A percentile compares a stretch with the other conserved stretches of the same genome.
Conservation (phyloP, 2,329 filamentous ascomycete species). For the Macrophomina pseudophaseolina region DNA sequence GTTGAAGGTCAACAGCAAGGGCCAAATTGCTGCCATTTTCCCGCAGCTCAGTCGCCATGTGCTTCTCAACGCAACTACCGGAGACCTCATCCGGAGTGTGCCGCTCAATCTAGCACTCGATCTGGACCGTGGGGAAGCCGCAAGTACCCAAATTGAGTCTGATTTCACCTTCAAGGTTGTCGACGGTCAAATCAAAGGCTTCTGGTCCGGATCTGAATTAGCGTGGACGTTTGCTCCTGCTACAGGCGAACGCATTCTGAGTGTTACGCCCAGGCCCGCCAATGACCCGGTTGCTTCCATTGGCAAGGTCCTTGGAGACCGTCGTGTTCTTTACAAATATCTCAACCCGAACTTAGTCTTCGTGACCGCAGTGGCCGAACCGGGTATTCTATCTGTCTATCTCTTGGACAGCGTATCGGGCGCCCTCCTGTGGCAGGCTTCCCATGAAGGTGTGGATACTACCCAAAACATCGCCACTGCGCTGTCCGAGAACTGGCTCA, state of each 20-base stretch:
- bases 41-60: slow-evolving; percentile 18
- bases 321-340: slow-evolving; percentile 97
- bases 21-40: slow-evolving; percentile 19
- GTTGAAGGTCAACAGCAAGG: slow-evolving; percentile 6
- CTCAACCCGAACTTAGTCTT: slow-evolving; percentile 85
- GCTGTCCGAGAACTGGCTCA: slow-evolving; percentile 94
- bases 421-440: slow-evolving; percentile 72
- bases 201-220: slow-evolving; percentile 36
- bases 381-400: slow-evolving; percentile 70
- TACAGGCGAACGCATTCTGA: slow-evolving; percentile 69
- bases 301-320: slow-evolving; percentile 87
- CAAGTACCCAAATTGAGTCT: neutral
- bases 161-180: slow-evolving; percentile 39
- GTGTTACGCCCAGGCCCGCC: slow-evolving; percentile 69
- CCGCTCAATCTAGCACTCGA: slow-evolving; percentile 7
- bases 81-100: slow-evolving; percentile 10
- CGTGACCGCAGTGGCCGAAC: slow-evolving; percentile 70
- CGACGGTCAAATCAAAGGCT: slow-evolving; percentile 42
- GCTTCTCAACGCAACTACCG: slow-evolving; percentile 23
- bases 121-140: neutral
- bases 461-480: slow-evolving; percentile 75
- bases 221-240: slow-evolving; percentile 76
- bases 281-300: slow-evolving; percentile 94
- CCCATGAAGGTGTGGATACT: slow-evolving; percentile 75
- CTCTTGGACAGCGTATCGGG: slow-evolving; percentile 88